These are phyloP conservation scores for Cystobasidiaceae sp. DNA, from an alignment of 1,284 basidiomycete species.

Conservation along the genomic window DNA sequence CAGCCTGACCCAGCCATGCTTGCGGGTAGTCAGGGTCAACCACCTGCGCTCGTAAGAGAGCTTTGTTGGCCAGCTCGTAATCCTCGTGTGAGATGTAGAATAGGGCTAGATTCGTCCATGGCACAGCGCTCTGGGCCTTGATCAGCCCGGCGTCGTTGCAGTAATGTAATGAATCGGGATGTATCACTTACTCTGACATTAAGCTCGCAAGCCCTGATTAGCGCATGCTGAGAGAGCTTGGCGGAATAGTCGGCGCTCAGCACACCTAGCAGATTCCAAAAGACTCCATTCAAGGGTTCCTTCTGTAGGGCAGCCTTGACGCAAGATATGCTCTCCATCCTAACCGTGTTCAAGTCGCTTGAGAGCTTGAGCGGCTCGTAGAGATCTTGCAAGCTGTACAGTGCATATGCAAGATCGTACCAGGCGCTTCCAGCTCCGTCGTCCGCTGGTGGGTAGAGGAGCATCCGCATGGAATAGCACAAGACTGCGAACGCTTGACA, in stretches of 20 bases:
- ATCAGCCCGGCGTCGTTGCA: constrained; percentile 15
- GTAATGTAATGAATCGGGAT: constrained; percentile 18
- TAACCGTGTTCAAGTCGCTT: constrained; percentile 44
- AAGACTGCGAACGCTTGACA: constrained; percentile 54
- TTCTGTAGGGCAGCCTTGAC: constrained; percentile 70
- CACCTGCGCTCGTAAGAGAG: constrained; percentile 80
- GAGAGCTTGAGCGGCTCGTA: constrained; percentile 49
- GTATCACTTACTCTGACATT: constrained; percentile 49
- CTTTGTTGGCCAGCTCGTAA: constrained; percentile 74
- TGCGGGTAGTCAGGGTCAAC: constrained; percentile 83
- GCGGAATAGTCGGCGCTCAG: constrained; percentile 65
- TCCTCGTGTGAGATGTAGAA: constrained; percentile 82
- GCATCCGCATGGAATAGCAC: constrained; percentile 66
- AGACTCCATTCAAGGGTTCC: constrained; percentile 65
- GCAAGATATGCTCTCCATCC: constrained; percentile 58
- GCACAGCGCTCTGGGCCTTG: constrained; percentile 64
- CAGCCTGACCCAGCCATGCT: constrained; percentile 91
- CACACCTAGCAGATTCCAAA: constrained; percentile 78
- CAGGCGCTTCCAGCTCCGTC: constrained; percentile 59
- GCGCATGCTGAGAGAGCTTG: constrained; percentile 81
- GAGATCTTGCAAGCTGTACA: constrained; percentile 51
- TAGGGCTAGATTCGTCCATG: constrained; percentile 87
- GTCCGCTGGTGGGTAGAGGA: constrained; percentile 61
- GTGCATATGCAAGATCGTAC: constrained; percentile 68
- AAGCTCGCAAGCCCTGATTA: constrained; percentile 80